phyloP scores from a whole-genome alignment of 2,329 filamentous ascomycete genomes.

The Cladosporium cucumerinum region DNA sequence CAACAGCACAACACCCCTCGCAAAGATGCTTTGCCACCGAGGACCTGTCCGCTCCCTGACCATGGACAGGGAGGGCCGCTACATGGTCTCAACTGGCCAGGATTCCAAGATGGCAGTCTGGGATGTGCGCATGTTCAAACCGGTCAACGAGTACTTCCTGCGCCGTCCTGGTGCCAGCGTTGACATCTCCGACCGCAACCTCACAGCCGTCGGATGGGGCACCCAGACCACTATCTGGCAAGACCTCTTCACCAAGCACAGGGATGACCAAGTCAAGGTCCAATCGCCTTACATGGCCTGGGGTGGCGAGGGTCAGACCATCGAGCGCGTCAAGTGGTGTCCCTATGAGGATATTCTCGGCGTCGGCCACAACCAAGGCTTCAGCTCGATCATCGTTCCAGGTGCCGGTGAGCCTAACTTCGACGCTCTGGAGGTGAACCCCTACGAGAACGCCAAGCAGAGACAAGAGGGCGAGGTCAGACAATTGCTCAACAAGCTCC shows the following conservation, averaged over 20 bases:
- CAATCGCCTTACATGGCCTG: conserved; percentile 89
- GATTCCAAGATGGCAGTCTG: conserved; percentile 91
- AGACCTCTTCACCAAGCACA: conserved; percentile 74
- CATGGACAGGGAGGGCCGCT: conserved; percentile 83
- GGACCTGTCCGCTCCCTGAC: conserved; percentile 84
- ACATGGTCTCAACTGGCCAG: conserved; percentile 92
- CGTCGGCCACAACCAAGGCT: conserved; percentile 77
- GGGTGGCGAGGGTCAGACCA: conserved; percentile 77
- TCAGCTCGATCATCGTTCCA: conserved; percentile 84
- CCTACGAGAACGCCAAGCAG: conserved; percentile 90
- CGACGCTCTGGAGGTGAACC: conserved; percentile 89
- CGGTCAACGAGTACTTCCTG: conserved; percentile 85
- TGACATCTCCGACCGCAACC: conserved; percentile 80
- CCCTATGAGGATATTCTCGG: conserved; percentile 93
- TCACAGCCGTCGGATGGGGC: conserved; percentile 88
- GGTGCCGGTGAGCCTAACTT: conserved; percentile 97
- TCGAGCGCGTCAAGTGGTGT: conserved; percentile 85
- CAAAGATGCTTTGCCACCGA: conserved; percentile 85
- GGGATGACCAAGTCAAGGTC: conserved; percentile 64
- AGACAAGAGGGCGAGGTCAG: conserved; percentile 90
- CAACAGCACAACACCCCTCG: conserved; percentile 78
- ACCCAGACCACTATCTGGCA: conserved; percentile 89
- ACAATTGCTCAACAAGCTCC: conserved; percentile 84
- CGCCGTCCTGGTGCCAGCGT: conserved; percentile 78
- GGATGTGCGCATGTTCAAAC: conserved; percentile 92